Percentiles rank a stretch among this genome's conserved stretches.
Conservation (phyloP, 2,329 filamentous ascomycete genomes). For the Simplicillium sp. region DNA sequence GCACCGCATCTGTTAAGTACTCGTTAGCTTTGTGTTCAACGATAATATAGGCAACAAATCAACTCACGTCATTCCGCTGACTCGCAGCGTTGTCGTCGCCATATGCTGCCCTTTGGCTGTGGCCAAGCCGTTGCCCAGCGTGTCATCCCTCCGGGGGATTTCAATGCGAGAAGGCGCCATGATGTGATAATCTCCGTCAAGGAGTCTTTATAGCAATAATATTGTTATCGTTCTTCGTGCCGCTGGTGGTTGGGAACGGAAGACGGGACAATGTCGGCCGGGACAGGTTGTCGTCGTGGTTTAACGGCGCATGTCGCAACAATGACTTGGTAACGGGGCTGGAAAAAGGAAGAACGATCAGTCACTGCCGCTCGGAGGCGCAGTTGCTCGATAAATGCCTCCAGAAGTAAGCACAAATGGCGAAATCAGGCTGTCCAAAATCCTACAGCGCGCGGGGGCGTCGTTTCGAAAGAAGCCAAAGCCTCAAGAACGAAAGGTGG, state of each 20-base stretch:
- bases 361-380: too few relatives aligned
- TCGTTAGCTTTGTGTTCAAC: slow-evolving; percentile 15
- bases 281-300: too few relatives aligned
- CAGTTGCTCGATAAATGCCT: too few relatives aligned
- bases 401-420: too few relatives aligned
- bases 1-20: slow-evolving; percentile 67
- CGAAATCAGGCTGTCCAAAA: too few relatives aligned
- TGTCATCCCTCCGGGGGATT: slow-evolving; percentile 32
- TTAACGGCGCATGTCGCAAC: neutral
- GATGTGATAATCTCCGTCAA: slow-evolving; percentile 1
- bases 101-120: slow-evolving; percentile 46
- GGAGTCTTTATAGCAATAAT: too few relatives aligned
- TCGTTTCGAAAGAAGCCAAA: too few relatives aligned
- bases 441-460: too few relatives aligned
- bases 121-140: slow-evolving; percentile 9
- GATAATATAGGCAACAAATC: neutral
- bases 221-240: too few relatives aligned
- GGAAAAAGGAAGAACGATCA: neutral
- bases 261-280: too few relatives aligned
- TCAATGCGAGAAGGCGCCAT: slow-evolving; percentile 45
- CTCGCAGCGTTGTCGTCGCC: slow-evolving; percentile 82
- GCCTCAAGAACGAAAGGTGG: too few relatives aligned
- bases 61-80: slow-evolving; percentile 76
- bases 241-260: too few relatives aligned
- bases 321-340: neutral